Evolutionary conservation across 169 alveolate species (phyloP).

Genomic region (Plasmodium reichenowi): DNA sequence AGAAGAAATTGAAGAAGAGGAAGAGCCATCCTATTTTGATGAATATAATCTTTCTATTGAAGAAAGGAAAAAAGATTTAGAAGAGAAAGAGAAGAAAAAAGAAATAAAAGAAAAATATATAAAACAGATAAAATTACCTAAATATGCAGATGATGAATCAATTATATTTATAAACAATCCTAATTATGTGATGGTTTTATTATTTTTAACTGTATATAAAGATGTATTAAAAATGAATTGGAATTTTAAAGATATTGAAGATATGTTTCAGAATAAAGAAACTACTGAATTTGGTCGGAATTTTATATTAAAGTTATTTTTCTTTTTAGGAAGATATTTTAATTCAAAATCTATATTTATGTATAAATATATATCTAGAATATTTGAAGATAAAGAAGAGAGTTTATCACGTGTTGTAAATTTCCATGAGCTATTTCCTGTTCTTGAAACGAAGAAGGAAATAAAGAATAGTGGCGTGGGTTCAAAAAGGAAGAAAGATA

Average conservation of each 20-base stretch:
- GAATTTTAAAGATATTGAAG: constrained; percentile 75
- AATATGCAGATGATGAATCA: constrained; percentile 75
- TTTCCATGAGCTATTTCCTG: constrained; percentile 63
- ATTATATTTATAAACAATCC: constrained; percentile 61
- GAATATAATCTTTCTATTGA: not conserved
- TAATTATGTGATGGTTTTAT: constrained; percentile 55
- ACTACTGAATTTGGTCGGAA: constrained; percentile 68
- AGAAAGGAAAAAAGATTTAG: constrained; percentile 28
- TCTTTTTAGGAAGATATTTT: constrained; percentile 58
- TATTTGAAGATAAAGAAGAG: constrained; percentile 55
- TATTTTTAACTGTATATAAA: constrained; percentile 60
- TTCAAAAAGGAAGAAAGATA: constrained; percentile 28
- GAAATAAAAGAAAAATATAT: constrained; percentile 40
- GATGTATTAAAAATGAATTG: constrained; percentile 63
- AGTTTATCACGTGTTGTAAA: constrained; percentile 35
- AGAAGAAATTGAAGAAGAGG: not conserved
- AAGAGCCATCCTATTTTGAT: constrained; percentile 17
- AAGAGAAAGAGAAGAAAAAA: constrained; percentile 44
- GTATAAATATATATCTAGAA: constrained; percentile 68
- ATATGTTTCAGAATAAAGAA: constrained; percentile 74
- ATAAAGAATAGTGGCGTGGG: constrained; percentile 18
- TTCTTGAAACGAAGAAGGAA: constrained; percentile 5
- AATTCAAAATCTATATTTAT: constrained; percentile 72
- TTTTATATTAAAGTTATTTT: constrained; percentile 50
- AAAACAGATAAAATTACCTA: constrained; percentile 51